phyloP scores from a whole-genome alignment of 2,329 filamentous ascomycete species.

The Xylaria arbuscula region DNA sequence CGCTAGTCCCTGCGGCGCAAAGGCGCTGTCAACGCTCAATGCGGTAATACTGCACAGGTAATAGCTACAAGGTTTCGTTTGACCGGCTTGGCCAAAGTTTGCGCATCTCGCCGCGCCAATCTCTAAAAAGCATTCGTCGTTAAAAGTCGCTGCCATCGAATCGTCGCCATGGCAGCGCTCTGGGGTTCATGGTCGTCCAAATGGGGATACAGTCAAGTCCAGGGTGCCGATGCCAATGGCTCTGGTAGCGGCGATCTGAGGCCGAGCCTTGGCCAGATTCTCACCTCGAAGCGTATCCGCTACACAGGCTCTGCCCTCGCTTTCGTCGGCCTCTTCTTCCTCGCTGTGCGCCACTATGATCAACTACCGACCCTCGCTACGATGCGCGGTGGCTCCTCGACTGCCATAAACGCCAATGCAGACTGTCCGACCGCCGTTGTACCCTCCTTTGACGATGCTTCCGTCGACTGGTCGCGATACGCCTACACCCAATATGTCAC shows the following conservation, averaged over 20 bases:
- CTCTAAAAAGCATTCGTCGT: neutral
- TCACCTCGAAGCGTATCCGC: slow-evolving; percentile 52
- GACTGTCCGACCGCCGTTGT: slow-evolving; percentile 44
- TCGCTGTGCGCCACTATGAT: slow-evolving; percentile 49
- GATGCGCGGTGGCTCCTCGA: slow-evolving; percentile 40
- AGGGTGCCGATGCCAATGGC: slow-evolving; percentile 40
- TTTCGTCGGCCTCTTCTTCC: slow-evolving; percentile 44
- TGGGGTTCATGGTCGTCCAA: slow-evolving; percentile 48
- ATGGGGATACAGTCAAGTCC: slow-evolving; percentile 45
- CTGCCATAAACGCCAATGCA: slow-evolving; percentile 30
- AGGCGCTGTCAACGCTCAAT: slow-evolving; percentile 10
- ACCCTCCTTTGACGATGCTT: slow-evolving; percentile 40
- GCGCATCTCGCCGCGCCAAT: slow-evolving; percentile 7
- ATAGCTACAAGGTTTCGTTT: slow-evolving; percentile 15
- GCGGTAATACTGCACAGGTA: slow-evolving; percentile 4
- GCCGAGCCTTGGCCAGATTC: slow-evolving; percentile 52
- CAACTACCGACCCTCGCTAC: slow-evolving; percentile 46
- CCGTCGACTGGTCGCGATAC: slow-evolving; percentile 57
- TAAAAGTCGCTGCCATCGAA: slow-evolving; percentile 7
- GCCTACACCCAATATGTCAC: slow-evolving; percentile 64
- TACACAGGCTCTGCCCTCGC: slow-evolving; percentile 44
- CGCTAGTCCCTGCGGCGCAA: neutral
- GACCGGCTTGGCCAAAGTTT: slow-evolving; percentile 18
- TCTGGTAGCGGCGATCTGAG: slow-evolving; percentile 42
- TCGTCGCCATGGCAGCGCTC: slow-evolving; percentile 48